These are phyloP conservation scores for Pythium insidiosum DNA, from an alignment of 352 stramenopile genomes.

Conservation along the genomic window DNA sequence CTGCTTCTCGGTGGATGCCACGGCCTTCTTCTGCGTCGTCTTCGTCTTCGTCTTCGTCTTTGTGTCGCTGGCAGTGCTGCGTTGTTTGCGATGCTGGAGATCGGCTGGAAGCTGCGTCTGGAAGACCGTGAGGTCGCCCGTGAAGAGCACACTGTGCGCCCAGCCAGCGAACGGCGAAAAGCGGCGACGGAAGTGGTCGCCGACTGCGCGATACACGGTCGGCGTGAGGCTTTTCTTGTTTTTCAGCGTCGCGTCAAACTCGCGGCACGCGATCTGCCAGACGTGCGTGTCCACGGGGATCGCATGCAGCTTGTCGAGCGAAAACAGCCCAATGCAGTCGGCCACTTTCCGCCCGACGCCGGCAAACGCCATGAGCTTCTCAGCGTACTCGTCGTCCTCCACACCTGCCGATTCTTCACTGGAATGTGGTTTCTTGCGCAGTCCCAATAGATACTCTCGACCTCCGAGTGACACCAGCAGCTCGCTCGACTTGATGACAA, in stretches of 20 bases:
- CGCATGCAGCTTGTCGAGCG: conserved; percentile 71
- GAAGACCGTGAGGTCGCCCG: conserved; percentile 17
- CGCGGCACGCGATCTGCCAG: conserved; percentile 84
- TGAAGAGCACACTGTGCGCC: conserved; percentile 49
- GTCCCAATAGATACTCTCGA: conserved; percentile 7
- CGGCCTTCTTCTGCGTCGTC: neutral
- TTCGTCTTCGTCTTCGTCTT: neutral
- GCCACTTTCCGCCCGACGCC: conserved; percentile 90
- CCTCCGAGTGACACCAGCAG: conserved; percentile 14
- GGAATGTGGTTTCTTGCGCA: conserved; percentile 4
- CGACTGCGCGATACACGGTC: conserved; percentile 71
- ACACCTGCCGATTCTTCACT: too few relatives aligned
- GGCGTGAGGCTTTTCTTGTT: conserved; percentile 55
- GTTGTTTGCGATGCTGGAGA: neutral
- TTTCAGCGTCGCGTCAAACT: conserved; percentile 31
- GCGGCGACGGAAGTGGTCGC: conserved; percentile 82
- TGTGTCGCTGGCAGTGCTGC: neutral
- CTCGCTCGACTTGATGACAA: conserved; percentile 19
- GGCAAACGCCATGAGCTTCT: conserved; percentile 22
- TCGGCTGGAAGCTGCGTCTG: conserved; percentile 10
- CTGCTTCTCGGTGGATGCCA: neutral
- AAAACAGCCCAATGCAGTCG: conserved; percentile 94
- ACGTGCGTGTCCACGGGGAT: conserved; percentile 95
- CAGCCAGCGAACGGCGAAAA: conserved; percentile 87
- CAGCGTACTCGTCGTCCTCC: conserved; percentile 9